A percentile compares a stretch with the other conserved stretches of the same genome.
Evolutionary conservation across 1,284 basidiomycete species (phyloP).

Genomic region (Anthracocystis walkeri): DNA sequence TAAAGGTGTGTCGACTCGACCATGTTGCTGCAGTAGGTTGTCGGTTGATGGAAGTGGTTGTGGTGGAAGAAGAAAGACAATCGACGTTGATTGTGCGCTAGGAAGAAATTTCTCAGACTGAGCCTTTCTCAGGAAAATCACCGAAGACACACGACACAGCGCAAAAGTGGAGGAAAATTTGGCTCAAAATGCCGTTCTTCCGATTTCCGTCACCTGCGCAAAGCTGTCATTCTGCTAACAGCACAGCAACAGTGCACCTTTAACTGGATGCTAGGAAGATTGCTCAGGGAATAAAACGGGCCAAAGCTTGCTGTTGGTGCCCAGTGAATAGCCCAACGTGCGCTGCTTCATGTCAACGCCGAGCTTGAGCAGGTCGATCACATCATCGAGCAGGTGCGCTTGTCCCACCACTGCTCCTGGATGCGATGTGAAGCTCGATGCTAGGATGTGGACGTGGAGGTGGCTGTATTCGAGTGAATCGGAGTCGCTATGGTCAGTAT

Average conservation of each 20-base stretch:
- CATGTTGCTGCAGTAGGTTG: constrained; percentile 14
- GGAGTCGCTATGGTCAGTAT: neutral
- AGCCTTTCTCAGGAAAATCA: constrained; percentile 1
- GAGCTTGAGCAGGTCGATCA: constrained; percentile 78
- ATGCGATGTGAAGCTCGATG: constrained; percentile 66
- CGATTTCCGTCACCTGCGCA: constrained; percentile 11
- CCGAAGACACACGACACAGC: constrained; percentile 6
- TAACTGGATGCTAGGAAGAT: too few relatives aligned
- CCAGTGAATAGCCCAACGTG: constrained; percentile 83
- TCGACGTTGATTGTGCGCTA: neutral
- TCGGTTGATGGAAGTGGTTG: neutral
- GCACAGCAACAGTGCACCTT: neutral
- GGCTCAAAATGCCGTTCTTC: neutral
- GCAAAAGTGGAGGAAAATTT: constrained; percentile 5
- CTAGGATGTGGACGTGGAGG: constrained; percentile 93
- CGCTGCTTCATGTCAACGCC: constrained; percentile 76
- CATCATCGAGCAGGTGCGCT: constrained; percentile 90
- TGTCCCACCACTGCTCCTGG: constrained; percentile 78
- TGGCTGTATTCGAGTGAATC: constrained; percentile 74
- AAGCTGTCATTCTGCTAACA: neutral
- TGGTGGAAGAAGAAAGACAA: constrained; percentile 3
- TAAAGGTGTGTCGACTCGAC: constrained; percentile 58
- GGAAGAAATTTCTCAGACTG: constrained; percentile 16
- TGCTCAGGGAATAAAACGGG: constrained; percentile 23
- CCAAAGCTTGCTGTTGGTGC: constrained; percentile 54